Conservation (phyloP, 1,284 basidiomycete species). For the Cutaneotrichosporon sp. region DNA sequence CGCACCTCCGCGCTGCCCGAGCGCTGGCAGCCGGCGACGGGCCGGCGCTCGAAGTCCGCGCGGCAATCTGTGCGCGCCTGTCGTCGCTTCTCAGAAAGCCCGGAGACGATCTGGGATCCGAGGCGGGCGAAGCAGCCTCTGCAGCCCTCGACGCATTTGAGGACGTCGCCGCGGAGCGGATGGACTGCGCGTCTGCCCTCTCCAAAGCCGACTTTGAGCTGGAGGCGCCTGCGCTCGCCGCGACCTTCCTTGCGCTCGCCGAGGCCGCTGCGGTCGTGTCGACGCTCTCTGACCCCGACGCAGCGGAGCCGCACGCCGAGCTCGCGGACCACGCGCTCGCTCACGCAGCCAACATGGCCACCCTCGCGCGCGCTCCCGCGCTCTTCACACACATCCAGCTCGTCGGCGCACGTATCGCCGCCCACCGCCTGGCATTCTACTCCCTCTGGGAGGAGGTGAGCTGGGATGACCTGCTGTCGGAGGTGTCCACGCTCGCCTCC, state of each 20-base stretch:
- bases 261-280: slow-evolving; percentile 40
- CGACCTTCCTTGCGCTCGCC: slow-evolving; percentile 44
- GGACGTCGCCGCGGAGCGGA: slow-evolving; percentile 47
- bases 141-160: slow-evolving; percentile 44
- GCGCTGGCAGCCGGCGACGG: slow-evolving; percentile 19
- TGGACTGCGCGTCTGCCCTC: slow-evolving; percentile 41
- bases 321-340: slow-evolving; percentile 50
- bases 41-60: slow-evolving; percentile 29
- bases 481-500: slow-evolving; percentile 43
- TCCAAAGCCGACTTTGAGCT: slow-evolving; percentile 33
- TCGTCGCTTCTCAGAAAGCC: slow-evolving; percentile 29
- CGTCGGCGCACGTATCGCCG: slow-evolving; percentile 38
- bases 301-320: slow-evolving; percentile 45
- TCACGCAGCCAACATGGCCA: slow-evolving; percentile 51
- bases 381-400: slow-evolving; percentile 50
- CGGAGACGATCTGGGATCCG: slow-evolving; percentile 31
- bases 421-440: slow-evolving; percentile 44
- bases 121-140: slow-evolving; percentile 37
- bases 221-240: slow-evolving; percentile 41
- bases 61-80: slow-evolving; percentile 35
- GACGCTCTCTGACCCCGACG: slow-evolving; percentile 32
- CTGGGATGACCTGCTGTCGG: slow-evolving; percentile 42
- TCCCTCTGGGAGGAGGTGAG: slow-evolving; percentile 46
- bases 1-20: slow-evolving; percentile 38
- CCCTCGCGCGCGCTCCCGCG: slow-evolving; percentile 36